Percentiles rank a stretch among this genome's conserved stretches.
Evolutionary conservation across 2,329 filamentous ascomycete genomes (phyloP).

Genomic region (Colletotrichum scovillei): DNA sequence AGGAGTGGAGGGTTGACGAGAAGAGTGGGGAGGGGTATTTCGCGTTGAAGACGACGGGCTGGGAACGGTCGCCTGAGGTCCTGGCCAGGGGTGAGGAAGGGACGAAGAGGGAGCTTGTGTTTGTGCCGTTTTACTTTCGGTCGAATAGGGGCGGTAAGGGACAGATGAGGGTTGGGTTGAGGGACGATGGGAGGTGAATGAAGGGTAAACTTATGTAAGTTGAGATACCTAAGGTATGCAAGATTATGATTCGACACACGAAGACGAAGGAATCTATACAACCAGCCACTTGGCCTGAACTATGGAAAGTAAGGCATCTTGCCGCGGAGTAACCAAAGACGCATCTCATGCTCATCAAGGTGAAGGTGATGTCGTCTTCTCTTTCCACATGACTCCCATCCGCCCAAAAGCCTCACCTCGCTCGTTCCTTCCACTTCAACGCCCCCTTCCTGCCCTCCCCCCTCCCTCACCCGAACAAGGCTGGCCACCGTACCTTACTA

Average conservation of each 20-base stretch:
- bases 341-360: too few species aligned
- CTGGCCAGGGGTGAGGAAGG: constrained; percentile 36
- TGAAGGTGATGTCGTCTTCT: too few species aligned
- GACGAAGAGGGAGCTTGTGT: constrained; percentile 50
- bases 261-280: too few species aligned
- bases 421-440: too few species aligned
- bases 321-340: too few species aligned
- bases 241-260: background rate
- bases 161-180: constrained; percentile 61
- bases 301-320: too few species aligned
- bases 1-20: constrained; percentile 38
- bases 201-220: background rate
- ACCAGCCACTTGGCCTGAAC: too few species aligned
- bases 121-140: constrained; percentile 66
- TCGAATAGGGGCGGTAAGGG: constrained; percentile 66
- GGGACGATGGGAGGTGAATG: constrained; percentile 36
- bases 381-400: too few species aligned
- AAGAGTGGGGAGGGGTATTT: constrained; percentile 43
- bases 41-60: constrained; percentile 38
- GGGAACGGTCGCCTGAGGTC: constrained; percentile 36
- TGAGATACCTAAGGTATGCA: background rate
- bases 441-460: too few species aligned
- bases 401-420: too few species aligned
- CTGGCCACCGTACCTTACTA: too few species aligned
- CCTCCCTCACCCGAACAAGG: too few species aligned